A percentile compares a stretch with the other conserved stretches of the same genome.
Evolutionary conservation across 1,284 basidiomycete species (phyloP).

Genomic region (Austroboletus olivaceoglutinosus): DNA sequence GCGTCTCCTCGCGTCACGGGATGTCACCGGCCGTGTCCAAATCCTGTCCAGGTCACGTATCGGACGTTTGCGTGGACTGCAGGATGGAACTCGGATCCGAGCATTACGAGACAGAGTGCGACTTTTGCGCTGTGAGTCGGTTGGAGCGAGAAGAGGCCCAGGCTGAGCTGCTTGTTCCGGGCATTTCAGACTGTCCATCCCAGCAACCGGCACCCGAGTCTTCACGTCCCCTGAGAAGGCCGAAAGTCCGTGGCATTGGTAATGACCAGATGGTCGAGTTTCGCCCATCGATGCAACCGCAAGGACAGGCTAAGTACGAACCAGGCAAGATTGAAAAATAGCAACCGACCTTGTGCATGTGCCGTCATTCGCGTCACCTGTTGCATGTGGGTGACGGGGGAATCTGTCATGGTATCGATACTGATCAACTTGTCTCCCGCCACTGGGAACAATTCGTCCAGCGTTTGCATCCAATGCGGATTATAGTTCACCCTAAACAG

Average conservation of each 20-base stretch:
- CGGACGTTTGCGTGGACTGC: conserved; percentile 19
- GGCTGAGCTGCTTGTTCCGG: conserved; percentile 5
- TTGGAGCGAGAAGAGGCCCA: conserved; percentile 1
- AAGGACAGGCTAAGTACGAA: conserved; percentile 4
- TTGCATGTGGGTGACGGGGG: conserved; percentile 24
- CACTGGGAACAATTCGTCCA: conserved; percentile 30
- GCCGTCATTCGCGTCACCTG: conserved; percentile 6
- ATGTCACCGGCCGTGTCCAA: conserved; percentile 20
- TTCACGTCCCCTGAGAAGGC: conserved; percentile 24
- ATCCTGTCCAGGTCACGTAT: conserved; percentile 24
- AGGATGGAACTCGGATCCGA: conserved; percentile 16
- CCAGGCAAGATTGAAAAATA: conserved; percentile 1
- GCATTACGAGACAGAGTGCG: conserved; percentile 13
- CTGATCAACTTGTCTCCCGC: conserved; percentile 2
- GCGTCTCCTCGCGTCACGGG: conserved; percentile 30
- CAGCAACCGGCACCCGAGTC: conserved; percentile 4
- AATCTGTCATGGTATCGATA: conserved; percentile 17
- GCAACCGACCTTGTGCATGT: conserved; percentile 7
- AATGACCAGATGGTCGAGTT: conserved; percentile 4
- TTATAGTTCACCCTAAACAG: conserved; percentile 7
- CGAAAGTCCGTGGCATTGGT: conserved; percentile 26
- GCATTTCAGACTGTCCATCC: conserved; percentile 7
- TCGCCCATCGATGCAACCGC: conserved; percentile 12
- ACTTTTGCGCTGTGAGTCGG: conserved; percentile 6
- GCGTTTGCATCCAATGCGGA: conserved; percentile 11